Percentiles rank a stretch among this genome's conserved stretches.
Conservation (phyloP, 2,329 filamentous ascomycete species). For the Aspergillus pseudotamarii region DNA sequence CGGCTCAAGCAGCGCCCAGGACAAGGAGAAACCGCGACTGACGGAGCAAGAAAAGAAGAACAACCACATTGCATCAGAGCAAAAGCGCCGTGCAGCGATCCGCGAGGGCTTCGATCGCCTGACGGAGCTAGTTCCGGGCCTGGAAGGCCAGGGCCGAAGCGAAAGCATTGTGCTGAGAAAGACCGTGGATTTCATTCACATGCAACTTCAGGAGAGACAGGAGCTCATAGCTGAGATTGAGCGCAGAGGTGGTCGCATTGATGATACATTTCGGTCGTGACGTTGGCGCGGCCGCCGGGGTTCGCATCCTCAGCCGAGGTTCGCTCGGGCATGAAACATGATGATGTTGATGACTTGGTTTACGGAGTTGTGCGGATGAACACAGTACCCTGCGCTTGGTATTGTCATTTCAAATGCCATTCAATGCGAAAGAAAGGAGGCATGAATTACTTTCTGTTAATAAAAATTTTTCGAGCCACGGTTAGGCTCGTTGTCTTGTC, state of each 20-base stretch:
- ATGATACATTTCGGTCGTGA: slow-evolving; percentile 36
- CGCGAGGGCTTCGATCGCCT: slow-evolving; percentile 81
- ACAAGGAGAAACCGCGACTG: slow-evolving; percentile 63
- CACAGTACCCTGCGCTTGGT: neutral
- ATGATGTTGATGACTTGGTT: slow-evolving; percentile 1
- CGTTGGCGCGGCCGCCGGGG: neutral
- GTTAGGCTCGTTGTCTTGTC: neutral
- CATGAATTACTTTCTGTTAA: neutral
- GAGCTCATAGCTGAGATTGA: slow-evolving; percentile 63
- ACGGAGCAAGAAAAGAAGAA: slow-evolving; percentile 72
- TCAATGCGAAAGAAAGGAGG: neutral
- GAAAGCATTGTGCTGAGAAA: slow-evolving; percentile 80
- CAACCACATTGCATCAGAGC: slow-evolving; percentile 70
- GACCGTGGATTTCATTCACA: slow-evolving; percentile 67
- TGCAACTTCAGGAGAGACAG: slow-evolving; percentile 62
- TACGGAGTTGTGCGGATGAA: neutral
- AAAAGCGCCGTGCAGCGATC: slow-evolving; percentile 72
- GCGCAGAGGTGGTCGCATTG: slow-evolving; percentile 59
- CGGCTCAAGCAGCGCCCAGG: slow-evolving; percentile 19
- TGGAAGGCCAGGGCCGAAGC: slow-evolving; percentile 80
- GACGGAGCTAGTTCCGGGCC: slow-evolving; percentile 76
- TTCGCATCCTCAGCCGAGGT: slow-evolving; percentile 3
- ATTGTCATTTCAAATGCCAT: neutral
- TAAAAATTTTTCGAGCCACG: neutral
- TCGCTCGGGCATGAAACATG: neutral